Percentiles rank a stretch among this genome's conserved stretches.
phyloP scores from a whole-genome alignment of 805 yeast genomes.

The Lachancea cidri region DNA sequence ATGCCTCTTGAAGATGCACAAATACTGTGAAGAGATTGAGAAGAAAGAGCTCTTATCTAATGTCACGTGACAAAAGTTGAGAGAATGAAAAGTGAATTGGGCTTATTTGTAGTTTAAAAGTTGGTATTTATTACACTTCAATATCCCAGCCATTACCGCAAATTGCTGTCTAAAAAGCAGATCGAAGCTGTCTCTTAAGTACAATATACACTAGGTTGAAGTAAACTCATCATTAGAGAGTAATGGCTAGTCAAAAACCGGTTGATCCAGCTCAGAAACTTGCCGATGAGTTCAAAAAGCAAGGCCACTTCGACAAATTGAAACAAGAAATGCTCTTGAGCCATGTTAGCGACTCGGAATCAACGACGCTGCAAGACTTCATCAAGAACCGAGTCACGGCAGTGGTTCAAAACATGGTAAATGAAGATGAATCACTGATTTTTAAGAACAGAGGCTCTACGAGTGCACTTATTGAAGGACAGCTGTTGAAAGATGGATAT shows the following conservation, averaged over 20 bases:
- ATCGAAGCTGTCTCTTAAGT: not conserved
- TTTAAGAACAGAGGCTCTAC: conserved; percentile 33
- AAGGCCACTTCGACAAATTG: conserved; percentile 31
- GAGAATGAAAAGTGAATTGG: too few relatives aligned
- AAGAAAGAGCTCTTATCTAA: too few relatives aligned
- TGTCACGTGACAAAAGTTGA: too few relatives aligned
- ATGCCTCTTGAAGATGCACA: too few relatives aligned
- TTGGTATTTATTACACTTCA: too few relatives aligned
- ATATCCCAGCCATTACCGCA: too few relatives aligned
- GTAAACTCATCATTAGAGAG: not conserved
- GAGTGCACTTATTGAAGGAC: conserved; percentile 31
- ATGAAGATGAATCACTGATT: conserved; percentile 26
- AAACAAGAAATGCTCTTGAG: conserved; percentile 24
- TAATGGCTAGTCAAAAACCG: not conserved
- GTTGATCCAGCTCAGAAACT: conserved; percentile 24
- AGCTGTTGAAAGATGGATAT: conserved; percentile 27
- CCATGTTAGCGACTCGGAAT: conserved; percentile 4
- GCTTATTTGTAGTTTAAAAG: too few relatives aligned
- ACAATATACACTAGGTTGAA: not conserved
- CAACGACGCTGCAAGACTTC: conserved; percentile 12
- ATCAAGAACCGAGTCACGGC: conserved; percentile 19
- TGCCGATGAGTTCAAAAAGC: conserved; percentile 28
- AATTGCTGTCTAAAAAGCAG: too few relatives aligned
- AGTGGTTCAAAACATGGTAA: conserved; percentile 26
- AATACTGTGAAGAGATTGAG: too few relatives aligned